Percentiles rank a stretch among this genome's conserved stretches.
Evolutionary conservation across 805 yeast species (phyloP).

Genomic region (baker's yeast (Saccharomyces cerevisiae)): DNA sequence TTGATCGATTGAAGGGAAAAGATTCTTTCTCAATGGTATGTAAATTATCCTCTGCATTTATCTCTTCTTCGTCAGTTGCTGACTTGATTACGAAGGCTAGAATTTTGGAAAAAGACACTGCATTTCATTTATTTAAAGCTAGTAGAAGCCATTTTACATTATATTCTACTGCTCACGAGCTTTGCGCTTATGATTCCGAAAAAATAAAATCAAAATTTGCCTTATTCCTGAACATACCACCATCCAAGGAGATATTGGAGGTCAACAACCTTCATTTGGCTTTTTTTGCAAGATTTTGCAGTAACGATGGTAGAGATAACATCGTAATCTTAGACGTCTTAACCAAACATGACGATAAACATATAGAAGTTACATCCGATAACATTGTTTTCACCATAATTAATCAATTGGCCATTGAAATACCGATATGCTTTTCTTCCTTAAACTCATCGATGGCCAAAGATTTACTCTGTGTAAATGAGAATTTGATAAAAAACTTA

Average conservation of each 20-base stretch:
- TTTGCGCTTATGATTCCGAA: conserved; percentile 43
- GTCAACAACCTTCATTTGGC: conserved; percentile 38
- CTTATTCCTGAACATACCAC: conserved; percentile 53
- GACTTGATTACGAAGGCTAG: conserved; percentile 48
- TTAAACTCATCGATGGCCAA: conserved; percentile 16
- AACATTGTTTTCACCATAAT: conserved; percentile 5
- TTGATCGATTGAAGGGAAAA: conserved; percentile 20
- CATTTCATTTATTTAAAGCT: conserved; percentile 74
- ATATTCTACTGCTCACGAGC: conserved; percentile 66
- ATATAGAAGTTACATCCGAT: not conserved
- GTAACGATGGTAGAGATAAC: conserved; percentile 19
- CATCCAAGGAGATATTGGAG: conserved; percentile 32
- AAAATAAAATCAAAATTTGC: conserved; percentile 54
- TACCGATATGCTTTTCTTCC: conserved; percentile 21
- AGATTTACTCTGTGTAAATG: conserved; percentile 16
- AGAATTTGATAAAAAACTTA: conserved; percentile 11
- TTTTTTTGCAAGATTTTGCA: conserved; percentile 38
- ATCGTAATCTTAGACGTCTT: conserved; percentile 11
- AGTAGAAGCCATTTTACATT: conserved; percentile 34
- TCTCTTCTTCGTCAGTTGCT: conserved; percentile 58
- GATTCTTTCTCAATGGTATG: conserved; percentile 17
- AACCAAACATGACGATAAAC: conserved; percentile 7
- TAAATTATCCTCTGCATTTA: conserved; percentile 19
- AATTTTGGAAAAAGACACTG: conserved; percentile 68
- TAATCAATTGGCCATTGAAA: conserved; percentile 7